phyloP scores from a whole-genome alignment of 176 grass and related monocot genomes.

The Dendrocalamus sinicus region DNA sequence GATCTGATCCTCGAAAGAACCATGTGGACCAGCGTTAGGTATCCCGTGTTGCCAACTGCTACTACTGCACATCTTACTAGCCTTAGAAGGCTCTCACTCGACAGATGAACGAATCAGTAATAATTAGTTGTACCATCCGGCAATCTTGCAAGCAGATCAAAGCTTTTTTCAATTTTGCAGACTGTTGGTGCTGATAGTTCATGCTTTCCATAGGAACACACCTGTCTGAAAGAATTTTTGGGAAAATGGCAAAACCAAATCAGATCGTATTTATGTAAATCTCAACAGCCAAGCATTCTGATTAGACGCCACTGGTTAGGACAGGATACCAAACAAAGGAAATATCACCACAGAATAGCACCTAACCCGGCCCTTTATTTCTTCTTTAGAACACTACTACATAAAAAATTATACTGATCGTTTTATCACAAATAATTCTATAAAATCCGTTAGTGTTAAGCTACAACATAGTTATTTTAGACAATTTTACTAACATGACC shows the following conservation, averaged over 20 bases:
- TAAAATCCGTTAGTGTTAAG: no score
- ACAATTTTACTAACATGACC: no score
- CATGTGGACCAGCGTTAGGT: conserved; percentile 20
- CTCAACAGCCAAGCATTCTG: background rate
- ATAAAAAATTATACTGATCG: no score
- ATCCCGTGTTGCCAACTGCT: background rate
- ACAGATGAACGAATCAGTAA: background rate
- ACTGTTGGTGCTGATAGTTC: background rate
- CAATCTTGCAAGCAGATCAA: background rate
- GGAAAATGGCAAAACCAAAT: background rate
- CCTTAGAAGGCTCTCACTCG: background rate
- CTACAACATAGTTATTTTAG: no score
- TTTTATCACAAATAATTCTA: no score
- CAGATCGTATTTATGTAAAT: background rate
- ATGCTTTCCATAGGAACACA: background rate
- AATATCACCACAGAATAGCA: no score
- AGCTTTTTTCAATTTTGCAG: background rate
- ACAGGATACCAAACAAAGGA: background rate
- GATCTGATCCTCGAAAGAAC: background rate
- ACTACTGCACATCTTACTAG: background rate
- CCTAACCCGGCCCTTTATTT: no score
- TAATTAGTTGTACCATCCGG: background rate
- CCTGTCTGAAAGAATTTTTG: background rate
- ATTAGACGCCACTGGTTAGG: background rate
- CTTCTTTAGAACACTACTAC: no score